Evolutionary conservation across 2,329 filamentous ascomycete genomes (phyloP).

Genomic region (Scedosporium dehoogii): DNA sequence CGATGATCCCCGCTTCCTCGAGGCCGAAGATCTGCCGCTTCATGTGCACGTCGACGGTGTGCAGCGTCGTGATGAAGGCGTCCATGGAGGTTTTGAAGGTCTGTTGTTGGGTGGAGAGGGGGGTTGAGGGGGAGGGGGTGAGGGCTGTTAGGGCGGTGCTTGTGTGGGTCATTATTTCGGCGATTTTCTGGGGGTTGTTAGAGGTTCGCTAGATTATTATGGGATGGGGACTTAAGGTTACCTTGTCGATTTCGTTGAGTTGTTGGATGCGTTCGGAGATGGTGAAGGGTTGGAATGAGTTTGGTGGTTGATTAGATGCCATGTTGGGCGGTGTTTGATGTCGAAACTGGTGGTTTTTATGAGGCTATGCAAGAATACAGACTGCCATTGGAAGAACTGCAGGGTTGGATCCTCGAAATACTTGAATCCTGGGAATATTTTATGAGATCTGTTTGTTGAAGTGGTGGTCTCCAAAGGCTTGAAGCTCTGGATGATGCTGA

Average conservation of each 20-base stretch:
- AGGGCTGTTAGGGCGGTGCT: conserved; percentile 35
- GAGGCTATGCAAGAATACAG: not conserved
- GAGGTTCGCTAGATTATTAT: too few species aligned
- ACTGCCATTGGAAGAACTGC: not conserved
- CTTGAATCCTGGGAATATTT: not conserved
- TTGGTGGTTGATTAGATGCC: not conserved
- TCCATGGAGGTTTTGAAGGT: conserved; percentile 50
- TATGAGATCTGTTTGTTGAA: not conserved
- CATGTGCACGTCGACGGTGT: conserved; percentile 63
- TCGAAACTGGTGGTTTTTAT: not conserved
- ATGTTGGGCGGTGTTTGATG: not conserved
- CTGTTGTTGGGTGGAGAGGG: conserved; percentile 39
- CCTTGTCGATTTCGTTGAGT: conserved; percentile 68
- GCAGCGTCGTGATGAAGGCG: conserved; percentile 63
- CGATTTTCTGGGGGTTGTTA: conserved; percentile 16
- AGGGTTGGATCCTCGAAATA: not conserved
- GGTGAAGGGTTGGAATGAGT: conserved; percentile 46
- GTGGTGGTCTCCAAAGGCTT: not conserved
- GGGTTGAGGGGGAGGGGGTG: conserved; percentile 24
- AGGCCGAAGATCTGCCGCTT: conserved; percentile 62
- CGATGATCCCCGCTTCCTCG: conserved; percentile 71
- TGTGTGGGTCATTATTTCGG: conserved; percentile 31
- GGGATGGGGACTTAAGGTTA: conserved; percentile 19
- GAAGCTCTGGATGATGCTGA: not conserved
- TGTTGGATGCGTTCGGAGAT: conserved; percentile 71